Percentiles rank a stretch among this genome's conserved stretches.
Conservation (phyloP, 1,139 yeast genomes). For the Citeromyces hawaiiensis region DNA sequence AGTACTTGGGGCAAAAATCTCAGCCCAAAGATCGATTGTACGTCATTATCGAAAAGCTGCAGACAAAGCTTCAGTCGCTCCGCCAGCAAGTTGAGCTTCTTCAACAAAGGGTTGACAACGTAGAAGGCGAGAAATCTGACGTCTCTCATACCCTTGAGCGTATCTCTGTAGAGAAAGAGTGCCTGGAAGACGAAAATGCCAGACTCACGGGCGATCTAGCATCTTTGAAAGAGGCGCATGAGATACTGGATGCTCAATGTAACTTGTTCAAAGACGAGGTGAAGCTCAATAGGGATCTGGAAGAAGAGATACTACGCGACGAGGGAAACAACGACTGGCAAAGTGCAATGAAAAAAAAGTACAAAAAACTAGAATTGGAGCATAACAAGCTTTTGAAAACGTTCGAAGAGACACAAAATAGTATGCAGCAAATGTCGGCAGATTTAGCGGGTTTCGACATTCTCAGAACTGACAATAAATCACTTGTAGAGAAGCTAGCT, state of each 20-base stretch:
- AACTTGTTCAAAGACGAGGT: constrained; percentile 32
- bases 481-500: constrained; percentile 18
- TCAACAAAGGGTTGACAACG: constrained; percentile 29
- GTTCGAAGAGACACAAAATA: constrained; percentile 14
- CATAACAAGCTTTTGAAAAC: constrained; percentile 19
- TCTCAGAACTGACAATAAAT: constrained; percentile 11
- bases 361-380: constrained; percentile 24
- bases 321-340: constrained; percentile 8
- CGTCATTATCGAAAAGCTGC: constrained; percentile 29
- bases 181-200: constrained; percentile 22
- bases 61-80: constrained; percentile 22
- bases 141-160: constrained; percentile 31
- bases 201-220: constrained; percentile 40
- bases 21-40: constrained; percentile 12
- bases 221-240: constrained; percentile 27
- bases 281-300: constrained; percentile 26
- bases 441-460: constrained; percentile 9
- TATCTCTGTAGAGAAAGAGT: constrained; percentile 23
- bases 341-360: constrained; percentile 13
- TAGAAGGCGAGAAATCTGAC: constrained; percentile 24
- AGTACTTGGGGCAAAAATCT: constrained; percentile 1
- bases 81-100: constrained; percentile 19
- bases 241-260: constrained; percentile 25
- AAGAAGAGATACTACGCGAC: constrained; percentile 18
- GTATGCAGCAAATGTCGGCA: constrained; percentile 16